Conservation (phyloP, 2,329 filamentous ascomycete species). For the Cladosporium halotolerans region DNA sequence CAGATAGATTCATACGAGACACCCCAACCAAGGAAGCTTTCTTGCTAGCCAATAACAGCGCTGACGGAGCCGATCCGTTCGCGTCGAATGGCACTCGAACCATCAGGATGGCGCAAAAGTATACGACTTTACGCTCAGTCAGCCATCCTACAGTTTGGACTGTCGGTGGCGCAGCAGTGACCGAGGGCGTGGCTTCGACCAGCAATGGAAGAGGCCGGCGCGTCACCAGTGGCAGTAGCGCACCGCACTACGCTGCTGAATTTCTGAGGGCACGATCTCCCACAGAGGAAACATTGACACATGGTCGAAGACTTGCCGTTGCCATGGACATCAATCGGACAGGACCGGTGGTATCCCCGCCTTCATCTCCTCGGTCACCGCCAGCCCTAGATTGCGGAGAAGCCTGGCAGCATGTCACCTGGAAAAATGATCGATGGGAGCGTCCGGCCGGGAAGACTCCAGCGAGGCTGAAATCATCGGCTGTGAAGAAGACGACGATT, state of each 20-base stretch:
- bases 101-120: constrained; percentile 19
- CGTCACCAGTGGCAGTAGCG: constrained; percentile 65
- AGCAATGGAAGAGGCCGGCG: constrained; percentile 59
- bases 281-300: constrained; percentile 39
- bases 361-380: constrained; percentile 12
- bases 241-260: constrained; percentile 55
- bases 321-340: constrained; percentile 74
- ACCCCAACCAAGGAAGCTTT: constrained; percentile 25
- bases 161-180: constrained; percentile 57
- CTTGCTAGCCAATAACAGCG: constrained; percentile 9
- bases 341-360: constrained; percentile 49
- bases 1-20: neutral
- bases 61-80: constrained; percentile 24
- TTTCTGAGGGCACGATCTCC: constrained; percentile 42
- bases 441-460: neutral
- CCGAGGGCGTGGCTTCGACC: constrained; percentile 31
- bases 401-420: neutral
- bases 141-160: constrained; percentile 70
- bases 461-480: neutral
- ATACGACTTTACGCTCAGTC: constrained; percentile 29
- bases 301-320: constrained; percentile 68
- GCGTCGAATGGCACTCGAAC: constrained; percentile 15
- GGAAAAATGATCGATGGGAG: neutral
- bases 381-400: neutral
- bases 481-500: constrained; percentile 24